Conservation (phyloP, 1,284 basidiomycete species). For the Anthracocystis panici-leucophaei region DNA sequence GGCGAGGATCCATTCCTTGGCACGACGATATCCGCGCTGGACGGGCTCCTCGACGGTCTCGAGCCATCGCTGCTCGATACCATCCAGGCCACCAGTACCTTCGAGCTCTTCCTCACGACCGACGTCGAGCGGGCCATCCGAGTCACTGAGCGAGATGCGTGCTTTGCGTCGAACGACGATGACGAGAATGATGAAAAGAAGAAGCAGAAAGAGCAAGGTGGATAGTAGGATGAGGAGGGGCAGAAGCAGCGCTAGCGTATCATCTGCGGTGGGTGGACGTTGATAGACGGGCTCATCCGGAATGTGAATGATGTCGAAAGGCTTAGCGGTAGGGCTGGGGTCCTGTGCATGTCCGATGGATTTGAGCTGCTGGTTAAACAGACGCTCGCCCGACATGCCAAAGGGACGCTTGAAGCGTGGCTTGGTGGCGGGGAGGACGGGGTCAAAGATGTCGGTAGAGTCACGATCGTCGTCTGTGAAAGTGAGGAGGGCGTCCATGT, state of each 20-base stretch:
- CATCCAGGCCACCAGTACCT: conserved; percentile 89
- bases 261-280: conserved; percentile 43
- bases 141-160: conserved; percentile 78
- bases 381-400: conserved; percentile 33
- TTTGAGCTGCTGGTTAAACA: conserved; percentile 47
- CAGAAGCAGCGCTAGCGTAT: conserved; percentile 60
- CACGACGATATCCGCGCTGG: conserved; percentile 81
- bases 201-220: conserved; percentile 85
- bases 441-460: conserved; percentile 13
- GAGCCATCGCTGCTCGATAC: conserved; percentile 91
- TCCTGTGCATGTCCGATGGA: conserved; percentile 43
- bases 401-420: conserved; percentile 45
- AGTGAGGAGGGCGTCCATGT: conserved; percentile 43
- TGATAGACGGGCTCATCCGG: conserved; percentile 45
- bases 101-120: conserved; percentile 79
- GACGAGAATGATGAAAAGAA: conserved; percentile 64
- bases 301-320: conserved; percentile 29
- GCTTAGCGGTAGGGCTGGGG: conserved; percentile 27
- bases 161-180: conserved; percentile 58
- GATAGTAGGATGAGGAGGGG: conserved; percentile 85
- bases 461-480: conserved; percentile 22
- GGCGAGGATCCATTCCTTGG: conserved; percentile 79
- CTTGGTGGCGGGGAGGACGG: conserved; percentile 12
- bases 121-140: conserved; percentile 92
- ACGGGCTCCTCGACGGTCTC: conserved; percentile 81